Base-by-base conservation (phyloP, 2,329 filamentous ascomycete species). In the Polychaeton citri region DNA sequence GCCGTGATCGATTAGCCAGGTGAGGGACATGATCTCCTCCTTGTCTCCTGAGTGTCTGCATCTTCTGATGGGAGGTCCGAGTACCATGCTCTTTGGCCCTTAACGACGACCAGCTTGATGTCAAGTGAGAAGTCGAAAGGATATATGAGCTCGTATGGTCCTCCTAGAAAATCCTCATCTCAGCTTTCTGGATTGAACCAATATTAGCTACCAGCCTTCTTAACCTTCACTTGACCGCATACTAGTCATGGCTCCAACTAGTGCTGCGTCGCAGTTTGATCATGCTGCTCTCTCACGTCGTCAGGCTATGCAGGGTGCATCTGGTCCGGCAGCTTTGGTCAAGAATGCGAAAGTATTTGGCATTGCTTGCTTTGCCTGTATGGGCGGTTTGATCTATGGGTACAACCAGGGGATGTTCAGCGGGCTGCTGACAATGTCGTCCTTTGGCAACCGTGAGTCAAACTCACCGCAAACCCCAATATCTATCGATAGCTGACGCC, bases 391-490 rank as follows among this genome's bases (percentile, higher is more conserved):
- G 15, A 59, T 71, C 19, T 75, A 81, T 53, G 78, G 81, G 15
- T 85, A 82, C 60, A 81, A 82, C 52, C 76, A 81, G 53, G 81
- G 80, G 46, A 78, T 83, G 59, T 82, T 83, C 59, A 74, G 73
- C n/a, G 79, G 80, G 17, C 72, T 86, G 16, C 47, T 74, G 37
- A 64, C 62, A 16, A 69, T 70, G 65, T 49, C 53, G 4, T 59
- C 61, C 1, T 70, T 69, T 42, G 57, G 59, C 28, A 41, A 53
- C 31, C 57, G 57, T 62, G 45, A 48, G 54, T 35, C 12, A 9
- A 16, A 5, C 4, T 17, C 13, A 12, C 5, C 17, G 4, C 5
- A 6, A 5, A 32, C 12, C 30, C 6, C 47, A 20, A 12, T 15
- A 18, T 17, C 18, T 34, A 5, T 33, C 20, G n/a, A 19, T 37